Evolutionary conservation across 1,284 basidiomycete genomes (phyloP).

Genomic region (Xanthoconium separans): DNA sequence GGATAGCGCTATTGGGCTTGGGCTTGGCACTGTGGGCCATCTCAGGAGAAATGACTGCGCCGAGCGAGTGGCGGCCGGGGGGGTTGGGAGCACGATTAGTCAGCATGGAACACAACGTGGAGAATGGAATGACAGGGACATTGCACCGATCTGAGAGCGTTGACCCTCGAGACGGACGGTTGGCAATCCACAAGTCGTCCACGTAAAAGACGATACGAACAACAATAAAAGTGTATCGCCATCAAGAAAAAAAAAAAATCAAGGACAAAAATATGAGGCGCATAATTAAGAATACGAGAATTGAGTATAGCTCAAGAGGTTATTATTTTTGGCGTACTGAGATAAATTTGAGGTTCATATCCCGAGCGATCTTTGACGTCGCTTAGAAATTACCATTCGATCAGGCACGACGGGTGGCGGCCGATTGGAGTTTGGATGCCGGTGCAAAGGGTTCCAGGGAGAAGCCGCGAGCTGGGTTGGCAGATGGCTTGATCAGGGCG

Average conservation of each 20-base stretch:
- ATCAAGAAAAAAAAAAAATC: not conserved
- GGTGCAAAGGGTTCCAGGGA: not conserved
- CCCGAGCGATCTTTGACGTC: slow-evolving; percentile 25
- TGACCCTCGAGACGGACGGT: not conserved
- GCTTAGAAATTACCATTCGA: slow-evolving; percentile 24
- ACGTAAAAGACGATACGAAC: not conserved
- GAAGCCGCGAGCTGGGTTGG: not conserved
- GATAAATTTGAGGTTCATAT: slow-evolving; percentile 26
- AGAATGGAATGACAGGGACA: slow-evolving; percentile 5
- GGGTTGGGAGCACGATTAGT: slow-evolving; percentile 13
- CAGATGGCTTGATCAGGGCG: not conserved
- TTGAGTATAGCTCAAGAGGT: slow-evolving; percentile 7
- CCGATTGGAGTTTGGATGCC: slow-evolving; percentile 7
- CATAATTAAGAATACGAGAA: slow-evolving; percentile 15
- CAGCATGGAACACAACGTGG: slow-evolving; percentile 16
- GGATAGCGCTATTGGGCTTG: not conserved
- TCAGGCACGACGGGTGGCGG: slow-evolving; percentile 27
- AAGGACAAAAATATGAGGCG: slow-evolving; percentile 22
- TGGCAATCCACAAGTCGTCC: not conserved
- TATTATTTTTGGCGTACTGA: slow-evolving; percentile 29
- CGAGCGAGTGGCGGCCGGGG: slow-evolving; percentile 28
- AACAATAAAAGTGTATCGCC: not conserved
- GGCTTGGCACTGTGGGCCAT: not conserved
- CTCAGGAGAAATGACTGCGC: slow-evolving; percentile 5
- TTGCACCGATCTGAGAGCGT: not conserved